Evolutionary conservation across 139 green algal genomes (phyloP), one percentile per base, ranked within the genome.

Genomic region (Yamagishiella unicocca): DNA sequence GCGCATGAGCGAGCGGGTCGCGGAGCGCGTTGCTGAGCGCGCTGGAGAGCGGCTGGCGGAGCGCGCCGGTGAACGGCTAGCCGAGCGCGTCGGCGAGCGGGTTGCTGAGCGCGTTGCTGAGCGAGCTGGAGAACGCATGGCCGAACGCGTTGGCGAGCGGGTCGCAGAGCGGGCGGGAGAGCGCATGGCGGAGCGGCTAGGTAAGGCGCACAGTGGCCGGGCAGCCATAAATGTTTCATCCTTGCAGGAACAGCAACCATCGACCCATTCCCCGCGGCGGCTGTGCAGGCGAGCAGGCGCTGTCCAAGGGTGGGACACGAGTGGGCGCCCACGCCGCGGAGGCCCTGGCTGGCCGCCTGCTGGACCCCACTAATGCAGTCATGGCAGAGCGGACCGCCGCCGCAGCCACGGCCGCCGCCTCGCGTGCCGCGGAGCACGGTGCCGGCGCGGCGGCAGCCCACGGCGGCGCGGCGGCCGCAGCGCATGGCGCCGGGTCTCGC

Each of bases 31-130:
- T 38, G 53, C 68, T 6, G 91, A 93, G 78, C 89, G 89, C 0
- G 74, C 40, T 4, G 87, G 53, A 12, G 88, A 92, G 50, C 64
- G 84, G 14, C 40, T 80, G 25, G 80, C 58, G 4, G 85, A 72
- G 61, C 75, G 66, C 1, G 27, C 62, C 37, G 88, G 55, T 1
- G 87, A 76, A 53, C 50, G 87, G 0, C 17, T 82, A 64, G 53
- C 75, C 14, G 91, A 93, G 58, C 85, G 87, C 6, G 68, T 73
- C 5, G 87, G 66, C 0, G 90, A 93, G 77, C 54, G 81, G 10
- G 61, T 86, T 29, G 70, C 42, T 1, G 82, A 91, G 82, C 67
- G 75, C 3, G 74, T 82, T 0, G 88, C 29, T 0, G 90, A 92
- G 58, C 38, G 87, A 1, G 70, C 55, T 22, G 90, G 89, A 66